A percentile compares a stretch with the other conserved stretches of the same genome.
These are phyloP conservation scores for Acanthamoeba quina DNA, from an alignment of 208 protist species.

Conservation along the genomic window DNA sequence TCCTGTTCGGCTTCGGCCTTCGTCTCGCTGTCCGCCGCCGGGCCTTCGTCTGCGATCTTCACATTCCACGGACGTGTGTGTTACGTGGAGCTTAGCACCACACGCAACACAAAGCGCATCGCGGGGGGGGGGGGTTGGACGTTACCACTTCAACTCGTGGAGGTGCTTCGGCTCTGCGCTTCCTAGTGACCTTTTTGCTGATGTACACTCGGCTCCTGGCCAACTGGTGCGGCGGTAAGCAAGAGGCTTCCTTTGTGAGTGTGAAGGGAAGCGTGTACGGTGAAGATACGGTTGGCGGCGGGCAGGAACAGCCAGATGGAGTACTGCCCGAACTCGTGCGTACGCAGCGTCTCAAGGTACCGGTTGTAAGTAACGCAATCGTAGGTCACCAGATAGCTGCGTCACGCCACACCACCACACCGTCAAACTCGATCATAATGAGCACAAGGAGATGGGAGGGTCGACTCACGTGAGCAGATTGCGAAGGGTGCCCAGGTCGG, in stretches of 20 bases:
- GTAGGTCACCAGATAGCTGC: conserved; percentile 50
- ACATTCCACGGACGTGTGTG: neutral
- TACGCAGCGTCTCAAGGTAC: conserved; percentile 58
- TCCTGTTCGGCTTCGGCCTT: neutral
- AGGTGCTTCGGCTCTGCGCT: neutral
- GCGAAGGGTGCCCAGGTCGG: conserved; percentile 65
- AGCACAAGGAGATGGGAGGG: neutral
- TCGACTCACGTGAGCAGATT: conserved; percentile 24
- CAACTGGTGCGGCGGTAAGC: neutral
- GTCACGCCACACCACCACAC: too few relatives aligned
- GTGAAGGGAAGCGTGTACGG: neutral
- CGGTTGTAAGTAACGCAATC: conserved; percentile 71
- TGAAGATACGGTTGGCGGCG: conserved; percentile 37
- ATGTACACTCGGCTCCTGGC: conserved; percentile 40
- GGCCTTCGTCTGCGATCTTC: neutral
- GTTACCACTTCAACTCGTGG: neutral
- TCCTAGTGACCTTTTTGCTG: conserved; percentile 4
- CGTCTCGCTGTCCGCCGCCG: neutral
- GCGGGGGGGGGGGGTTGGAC: too few relatives aligned
- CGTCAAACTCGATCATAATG: neutral
- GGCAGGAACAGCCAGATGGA: conserved; percentile 62
- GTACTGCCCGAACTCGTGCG: conserved; percentile 60
- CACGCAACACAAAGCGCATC: neutral
- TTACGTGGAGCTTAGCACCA: neutral
- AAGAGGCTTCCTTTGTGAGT: neutral